Base-by-base conservation (phyloP, 164 flowering plant species). In the Magnolia sinica region DNA sequence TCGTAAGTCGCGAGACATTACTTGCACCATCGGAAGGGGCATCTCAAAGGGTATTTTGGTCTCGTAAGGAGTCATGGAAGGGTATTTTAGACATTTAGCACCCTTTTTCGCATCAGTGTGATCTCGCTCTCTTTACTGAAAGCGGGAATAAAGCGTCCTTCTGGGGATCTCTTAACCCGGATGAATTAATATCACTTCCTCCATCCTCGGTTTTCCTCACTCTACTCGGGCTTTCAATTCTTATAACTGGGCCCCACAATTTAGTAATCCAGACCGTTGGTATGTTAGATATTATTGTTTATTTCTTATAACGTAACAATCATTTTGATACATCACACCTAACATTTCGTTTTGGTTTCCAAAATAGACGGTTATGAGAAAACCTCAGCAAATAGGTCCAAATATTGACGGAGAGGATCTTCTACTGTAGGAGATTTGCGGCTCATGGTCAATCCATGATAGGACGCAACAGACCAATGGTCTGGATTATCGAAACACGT, bases 131-230 rank as follows among this genome's bases (percentile, higher is more conserved):
- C 76, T 74, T 74, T 74, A 37, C 59, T 13, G 76, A 74, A 74
- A 74, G 76, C 70, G 76, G 76, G 76, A 76, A 76, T 70, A 69
- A 76, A 76, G 51, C 18, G 45, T 1, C 10, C 37, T 7, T 20
- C 8, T 50, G 64, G 64, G 37, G 4, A 31, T 29, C 51, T 73
- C 68, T 11, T 19, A 27, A 37, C 50, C 68, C 68, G 29, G 59
- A 8, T 3, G 45, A 37, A 37, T 37, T 37, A 37, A 37, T 37
- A 37, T 37, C 45, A 18, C 49, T 16, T 18, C 16, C 55, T 5
- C 55, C 23, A 29, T 16, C 5, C 72, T 29, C 73, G 18, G 2
- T 19, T n/a, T n/a, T 23, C 49, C 29, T 50, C 13, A 16, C 19
- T 11, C 11, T 55, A 55, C 18, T 55, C 61, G 2, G 18, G 16